Evolutionary conservation across 768 basidiomycete genomes (phyloP).

Genomic region (Leccinum imitatum): DNA sequence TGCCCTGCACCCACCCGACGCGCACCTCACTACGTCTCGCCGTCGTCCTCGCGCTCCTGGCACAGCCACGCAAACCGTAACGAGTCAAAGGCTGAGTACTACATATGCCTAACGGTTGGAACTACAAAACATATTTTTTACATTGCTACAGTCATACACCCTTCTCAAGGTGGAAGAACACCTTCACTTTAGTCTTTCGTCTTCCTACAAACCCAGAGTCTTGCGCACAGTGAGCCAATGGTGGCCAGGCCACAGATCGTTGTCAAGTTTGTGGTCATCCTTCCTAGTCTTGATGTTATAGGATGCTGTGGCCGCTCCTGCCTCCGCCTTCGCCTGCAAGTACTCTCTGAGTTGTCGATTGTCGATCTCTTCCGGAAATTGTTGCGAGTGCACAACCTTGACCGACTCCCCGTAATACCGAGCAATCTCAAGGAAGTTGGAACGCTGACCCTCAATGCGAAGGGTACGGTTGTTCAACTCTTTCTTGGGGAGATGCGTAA

Average conservation of each 20-base stretch:
- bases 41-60: too few relatives aligned
- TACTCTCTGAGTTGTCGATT: slow-evolving; percentile 11
- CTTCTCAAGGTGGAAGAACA: background rate
- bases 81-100: background rate
- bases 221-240: slow-evolving; percentile 25
- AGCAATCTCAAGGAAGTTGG: slow-evolving; percentile 9
- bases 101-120: background rate
- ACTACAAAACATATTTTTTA: background rate
- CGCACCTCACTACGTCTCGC: too few relatives aligned
- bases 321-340: slow-evolving; percentile 15
- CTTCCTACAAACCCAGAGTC: slow-evolving; percentile 18
- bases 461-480: slow-evolving; percentile 14
- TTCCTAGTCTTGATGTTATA: slow-evolving; percentile 10
- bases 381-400: slow-evolving; percentile 3
- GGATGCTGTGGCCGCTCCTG: slow-evolving; percentile 7
- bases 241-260: slow-evolving; percentile 25
- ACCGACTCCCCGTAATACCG: slow-evolving; percentile 9
- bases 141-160: background rate
- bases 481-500: slow-evolving; percentile 15
- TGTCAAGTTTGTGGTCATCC: slow-evolving; percentile 25
- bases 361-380: slow-evolving; percentile 12
- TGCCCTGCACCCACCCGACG: too few relatives aligned
- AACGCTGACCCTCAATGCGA: slow-evolving; percentile 21
- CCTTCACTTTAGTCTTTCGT: background rate
- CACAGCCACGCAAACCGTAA: background rate